These are phyloP conservation scores for Fusarium pseudonygamai DNA, from an alignment of 2,329 filamentous ascomycete species.

Conservation along the genomic window DNA sequence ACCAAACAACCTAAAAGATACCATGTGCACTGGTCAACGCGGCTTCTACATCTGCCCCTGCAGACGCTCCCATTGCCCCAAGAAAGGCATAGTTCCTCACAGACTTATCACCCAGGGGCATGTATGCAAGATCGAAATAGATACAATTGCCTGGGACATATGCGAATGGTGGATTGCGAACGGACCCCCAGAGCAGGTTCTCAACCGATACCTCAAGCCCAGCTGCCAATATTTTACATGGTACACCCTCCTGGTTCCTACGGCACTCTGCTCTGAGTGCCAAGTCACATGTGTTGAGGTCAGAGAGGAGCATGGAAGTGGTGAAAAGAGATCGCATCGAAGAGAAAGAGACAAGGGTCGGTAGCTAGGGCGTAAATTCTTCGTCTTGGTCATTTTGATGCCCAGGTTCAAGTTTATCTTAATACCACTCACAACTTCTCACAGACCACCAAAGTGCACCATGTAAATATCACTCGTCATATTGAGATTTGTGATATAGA, in stretches of 20 bases:
- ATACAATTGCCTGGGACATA: constrained; percentile 39
- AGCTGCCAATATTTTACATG: constrained; percentile 37
- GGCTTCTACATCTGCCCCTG: constrained; percentile 40
- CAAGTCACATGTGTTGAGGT: constrained; percentile 16
- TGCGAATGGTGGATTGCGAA: constrained; percentile 42
- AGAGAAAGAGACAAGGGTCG: not conserved
- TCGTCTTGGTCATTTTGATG: not conserved
- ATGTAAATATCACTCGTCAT: not conserved
- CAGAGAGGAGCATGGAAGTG: not conserved
- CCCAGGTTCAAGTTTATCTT: not conserved
- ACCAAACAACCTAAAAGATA: not conserved
- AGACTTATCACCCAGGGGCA: constrained; percentile 34
- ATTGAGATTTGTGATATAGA: not conserved
- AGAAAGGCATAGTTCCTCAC: constrained; percentile 25
- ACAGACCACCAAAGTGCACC: not conserved
- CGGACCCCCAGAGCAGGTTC: constrained; percentile 40
- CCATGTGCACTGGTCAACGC: constrained; percentile 43
- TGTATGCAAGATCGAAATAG: constrained; percentile 32
- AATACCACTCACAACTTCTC: not conserved
- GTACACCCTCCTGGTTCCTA: constrained; percentile 32
- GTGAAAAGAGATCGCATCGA: constrained; percentile 7
- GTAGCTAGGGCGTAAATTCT: not conserved
- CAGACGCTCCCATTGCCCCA: constrained; percentile 34
- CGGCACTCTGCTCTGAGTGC: constrained; percentile 27
- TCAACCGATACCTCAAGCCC: constrained; percentile 41